phyloP scores from a whole-genome alignment of 352 stramenopile genomes.

The Nothophytophthora sp. region DNA sequence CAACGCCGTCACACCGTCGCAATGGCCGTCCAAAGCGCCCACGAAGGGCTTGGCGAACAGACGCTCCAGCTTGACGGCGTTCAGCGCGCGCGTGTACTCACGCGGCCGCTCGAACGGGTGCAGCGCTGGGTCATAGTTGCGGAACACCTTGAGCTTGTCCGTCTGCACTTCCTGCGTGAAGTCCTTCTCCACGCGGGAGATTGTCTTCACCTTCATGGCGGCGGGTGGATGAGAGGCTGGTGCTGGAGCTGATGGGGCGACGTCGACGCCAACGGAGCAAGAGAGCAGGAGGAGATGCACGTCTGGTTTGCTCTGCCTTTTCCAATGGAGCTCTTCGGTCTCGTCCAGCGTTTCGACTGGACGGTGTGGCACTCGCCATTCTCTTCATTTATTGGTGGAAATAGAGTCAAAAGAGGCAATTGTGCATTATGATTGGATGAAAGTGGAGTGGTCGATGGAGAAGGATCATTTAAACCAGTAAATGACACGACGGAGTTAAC shows the following conservation, averaged over 20 bases:
- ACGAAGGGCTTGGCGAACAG: constrained; percentile 99
- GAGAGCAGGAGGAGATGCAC: constrained; percentile 4
- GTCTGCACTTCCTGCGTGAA: constrained; percentile 94
- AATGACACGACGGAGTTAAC: too few relatives aligned
- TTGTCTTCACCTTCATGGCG: constrained; percentile 99
- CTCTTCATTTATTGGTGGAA: constrained; percentile 4
- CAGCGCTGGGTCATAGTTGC: constrained; percentile 96
- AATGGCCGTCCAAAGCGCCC: constrained; percentile 96
- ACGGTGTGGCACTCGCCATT: constrained; percentile 15
- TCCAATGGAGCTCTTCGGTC: constrained; percentile 21
- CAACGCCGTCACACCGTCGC: constrained; percentile 95
- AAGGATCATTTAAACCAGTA: too few relatives aligned
- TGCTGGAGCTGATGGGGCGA: too few relatives aligned
- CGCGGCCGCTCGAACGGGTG: constrained; percentile 93
- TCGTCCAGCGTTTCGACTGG: too few relatives aligned
- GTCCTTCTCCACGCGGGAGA: constrained; percentile 94
- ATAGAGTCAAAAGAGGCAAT: too few relatives aligned
- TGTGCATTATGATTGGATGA: constrained; percentile 12
- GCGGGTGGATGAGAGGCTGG: too few relatives aligned
- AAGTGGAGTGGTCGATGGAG: too few relatives aligned
- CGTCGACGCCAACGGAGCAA: too few relatives aligned
- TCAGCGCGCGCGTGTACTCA: constrained; percentile 97
- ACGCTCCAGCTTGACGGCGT: constrained; percentile 98
- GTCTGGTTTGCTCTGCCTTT: constrained; percentile 11
- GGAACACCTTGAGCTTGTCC: constrained; percentile 95